These are phyloP conservation scores for Blastocystis hominis DNA, from an alignment of 352 stramenopile species.

Conservation along the genomic window DNA sequence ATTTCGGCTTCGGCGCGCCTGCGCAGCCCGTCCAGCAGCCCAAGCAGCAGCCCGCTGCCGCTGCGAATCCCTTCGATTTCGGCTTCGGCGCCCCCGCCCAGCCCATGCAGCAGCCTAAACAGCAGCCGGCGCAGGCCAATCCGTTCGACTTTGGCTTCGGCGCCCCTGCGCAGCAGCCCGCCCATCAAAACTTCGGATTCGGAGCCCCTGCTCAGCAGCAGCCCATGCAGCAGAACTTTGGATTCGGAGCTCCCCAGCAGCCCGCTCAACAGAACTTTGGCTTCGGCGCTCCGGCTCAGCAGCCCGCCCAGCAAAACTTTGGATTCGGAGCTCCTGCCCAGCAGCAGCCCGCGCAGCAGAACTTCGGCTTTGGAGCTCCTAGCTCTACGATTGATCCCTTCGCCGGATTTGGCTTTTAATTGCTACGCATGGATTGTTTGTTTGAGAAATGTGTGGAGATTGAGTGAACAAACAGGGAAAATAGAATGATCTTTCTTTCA, in stretches of 20 bases:
- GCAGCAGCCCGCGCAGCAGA: conserved; percentile 20
- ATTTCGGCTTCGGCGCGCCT: conserved; percentile 40
- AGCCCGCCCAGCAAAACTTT: neutral
- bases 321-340: neutral
- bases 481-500: neutral
- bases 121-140: neutral
- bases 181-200: conserved; percentile 45
- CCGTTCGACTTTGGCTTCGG: conserved; percentile 12
- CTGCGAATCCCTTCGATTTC: neutral
- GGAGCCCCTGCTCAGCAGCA: neutral
- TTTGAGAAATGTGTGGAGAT: neutral
- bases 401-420: conserved; percentile 57
- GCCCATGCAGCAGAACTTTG: conserved; percentile 38
- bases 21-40: neutral
- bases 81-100: neutral
- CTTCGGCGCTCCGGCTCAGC: conserved; percentile 41
- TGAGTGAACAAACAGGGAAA: neutral
- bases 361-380: conserved; percentile 37
- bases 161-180: neutral
- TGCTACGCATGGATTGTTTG: neutral
- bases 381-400: conserved; percentile 33
- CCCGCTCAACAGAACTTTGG: neutral
- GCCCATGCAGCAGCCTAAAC: neutral
- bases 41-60: neutral
- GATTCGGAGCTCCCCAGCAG: conserved; percentile 4